Conservation (phyloP, 768 basidiomycete species). For the Sutorius australiensis region DNA sequence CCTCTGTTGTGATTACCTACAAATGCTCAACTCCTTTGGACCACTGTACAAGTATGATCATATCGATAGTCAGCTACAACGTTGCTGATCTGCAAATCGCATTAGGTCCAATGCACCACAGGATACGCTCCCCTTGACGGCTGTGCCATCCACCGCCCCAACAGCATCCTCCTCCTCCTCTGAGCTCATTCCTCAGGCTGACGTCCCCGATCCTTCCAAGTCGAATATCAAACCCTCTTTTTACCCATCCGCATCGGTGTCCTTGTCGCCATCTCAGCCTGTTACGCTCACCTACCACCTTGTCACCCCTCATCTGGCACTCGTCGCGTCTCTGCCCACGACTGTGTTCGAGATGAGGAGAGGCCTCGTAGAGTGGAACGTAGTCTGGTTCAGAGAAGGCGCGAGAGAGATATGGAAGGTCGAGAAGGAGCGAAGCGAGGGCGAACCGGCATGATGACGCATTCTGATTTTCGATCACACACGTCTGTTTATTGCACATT, state of each 20-base stretch:
- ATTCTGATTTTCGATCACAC: not conserved
- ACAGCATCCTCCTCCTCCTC: not conserved
- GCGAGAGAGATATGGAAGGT: slow-evolving; percentile 79
- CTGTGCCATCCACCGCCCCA: slow-evolving; percentile 5
- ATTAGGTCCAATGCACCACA: slow-evolving; percentile 21
- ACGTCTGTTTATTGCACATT: not conserved
- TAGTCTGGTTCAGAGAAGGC: slow-evolving; percentile 80
- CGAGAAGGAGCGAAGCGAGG: slow-evolving; percentile 50
- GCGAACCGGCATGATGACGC: slow-evolving; percentile 10
- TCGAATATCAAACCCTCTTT: slow-evolving; percentile 44
- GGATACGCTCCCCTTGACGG: slow-evolving; percentile 4
- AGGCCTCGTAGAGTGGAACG: slow-evolving; percentile 82
- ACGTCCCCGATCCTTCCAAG: slow-evolving; percentile 2
- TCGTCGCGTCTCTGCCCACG: slow-evolving; percentile 71
- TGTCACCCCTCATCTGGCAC: slow-evolving; percentile 66
- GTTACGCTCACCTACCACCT: slow-evolving; percentile 84
- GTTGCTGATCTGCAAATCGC: slow-evolving; percentile 5
- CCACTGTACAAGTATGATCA: slow-evolving; percentile 72
- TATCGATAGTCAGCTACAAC: not conserved
- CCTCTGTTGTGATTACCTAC: slow-evolving; percentile 87
- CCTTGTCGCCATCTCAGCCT: slow-evolving; percentile 51
- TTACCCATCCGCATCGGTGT: slow-evolving; percentile 68
- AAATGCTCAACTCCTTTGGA: slow-evolving; percentile 82
- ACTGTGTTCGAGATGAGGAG: slow-evolving; percentile 67
- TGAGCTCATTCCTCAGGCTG: not conserved